phyloP scores from a whole-genome alignment of 768 basidiomycete genomes.

The Goffeauzyma gilvescens region DNA sequence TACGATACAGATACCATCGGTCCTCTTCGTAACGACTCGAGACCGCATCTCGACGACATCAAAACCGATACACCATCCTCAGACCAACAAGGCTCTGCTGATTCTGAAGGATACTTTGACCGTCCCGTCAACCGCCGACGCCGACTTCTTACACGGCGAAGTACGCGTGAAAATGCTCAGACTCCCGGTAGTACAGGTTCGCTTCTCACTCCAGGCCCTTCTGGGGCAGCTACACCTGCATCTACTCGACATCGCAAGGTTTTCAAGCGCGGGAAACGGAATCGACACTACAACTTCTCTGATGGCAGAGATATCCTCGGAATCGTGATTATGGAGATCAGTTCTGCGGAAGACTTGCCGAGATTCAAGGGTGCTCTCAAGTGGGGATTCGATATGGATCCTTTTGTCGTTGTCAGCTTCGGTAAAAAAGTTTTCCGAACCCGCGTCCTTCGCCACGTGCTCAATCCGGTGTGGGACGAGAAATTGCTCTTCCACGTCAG shows the following conservation, averaged over 20 bases:
- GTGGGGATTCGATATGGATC: slow-evolving; percentile 63
- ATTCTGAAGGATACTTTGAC: too few species aligned
- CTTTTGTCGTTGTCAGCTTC: slow-evolving; percentile 86
- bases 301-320: slow-evolving; percentile 68
- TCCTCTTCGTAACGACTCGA: too few species aligned
- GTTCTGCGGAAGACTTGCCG: slow-evolving; percentile 64
- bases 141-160: too few species aligned
- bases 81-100: too few species aligned
- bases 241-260: slow-evolving; percentile 13
- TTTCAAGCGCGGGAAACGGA: slow-evolving; percentile 12
- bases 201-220: slow-evolving; percentile 9
- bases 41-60: too few species aligned
- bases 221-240: slow-evolving; percentile 16
- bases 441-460: slow-evolving; percentile 29
- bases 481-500: slow-evolving; percentile 89
- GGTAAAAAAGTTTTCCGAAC: slow-evolving; percentile 95
- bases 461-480: slow-evolving; percentile 83
- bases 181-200: too few species aligned
- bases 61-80: too few species aligned
- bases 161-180: too few species aligned
- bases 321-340: slow-evolving; percentile 86
- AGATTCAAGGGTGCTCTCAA: slow-evolving; percentile 43
- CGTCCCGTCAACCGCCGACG: too few species aligned
- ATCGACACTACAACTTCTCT: slow-evolving; percentile 43
- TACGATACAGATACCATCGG: too few species aligned